phyloP scores from a whole-genome alignment of 768 basidiomycete species.

The Cubamyces lactineus region DNA sequence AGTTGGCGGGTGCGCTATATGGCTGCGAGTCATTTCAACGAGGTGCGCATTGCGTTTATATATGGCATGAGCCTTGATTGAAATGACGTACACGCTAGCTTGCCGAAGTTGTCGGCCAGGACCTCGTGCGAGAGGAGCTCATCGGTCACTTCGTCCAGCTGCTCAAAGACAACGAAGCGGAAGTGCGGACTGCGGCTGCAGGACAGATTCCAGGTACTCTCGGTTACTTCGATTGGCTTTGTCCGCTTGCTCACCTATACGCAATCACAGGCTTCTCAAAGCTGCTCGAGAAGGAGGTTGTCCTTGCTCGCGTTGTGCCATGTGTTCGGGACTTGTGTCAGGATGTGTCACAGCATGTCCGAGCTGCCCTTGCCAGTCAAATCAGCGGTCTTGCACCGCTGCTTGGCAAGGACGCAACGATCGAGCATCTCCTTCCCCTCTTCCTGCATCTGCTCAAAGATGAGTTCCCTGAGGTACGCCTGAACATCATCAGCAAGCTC shows the following conservation, averaged over 20 bases:
- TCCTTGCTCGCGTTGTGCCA: slow-evolving; percentile 89
- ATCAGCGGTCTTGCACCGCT: slow-evolving; percentile 96
- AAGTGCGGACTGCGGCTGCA: slow-evolving; percentile 94
- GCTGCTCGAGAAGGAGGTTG: slow-evolving; percentile 90
- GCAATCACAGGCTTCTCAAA: slow-evolving; percentile 83
- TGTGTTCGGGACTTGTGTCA: slow-evolving; percentile 93
- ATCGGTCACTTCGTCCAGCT: slow-evolving; percentile 92
- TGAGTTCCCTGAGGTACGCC: slow-evolving; percentile 95
- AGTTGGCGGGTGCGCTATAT: slow-evolving; percentile 99
- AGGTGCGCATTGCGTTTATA: slow-evolving; percentile 50
- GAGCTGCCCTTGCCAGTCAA: slow-evolving; percentile 93
- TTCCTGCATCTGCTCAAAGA: slow-evolving; percentile 98
- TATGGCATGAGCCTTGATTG: not conserved
- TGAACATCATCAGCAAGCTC: slow-evolving; percentile 98
- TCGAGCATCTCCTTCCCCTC: slow-evolving; percentile 94
- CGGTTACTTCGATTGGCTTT: not conserved
- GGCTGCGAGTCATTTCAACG: slow-evolving; percentile 97
- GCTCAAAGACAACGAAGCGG: slow-evolving; percentile 97
- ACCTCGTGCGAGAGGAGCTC: slow-evolving; percentile 91
- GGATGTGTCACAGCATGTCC: slow-evolving; percentile 95
- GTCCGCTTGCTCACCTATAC: slow-evolving; percentile 15
- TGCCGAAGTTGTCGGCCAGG: slow-evolving; percentile 86
- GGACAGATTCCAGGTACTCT: slow-evolving; percentile 92
- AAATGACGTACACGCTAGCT: slow-evolving; percentile 51
- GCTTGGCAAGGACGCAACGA: slow-evolving; percentile 89